Evolutionary conservation across 2,329 filamentous ascomycete species (phyloP), one percentile per base, ranked within the genome.

Genomic region (Xylariaceae sp.): DNA sequence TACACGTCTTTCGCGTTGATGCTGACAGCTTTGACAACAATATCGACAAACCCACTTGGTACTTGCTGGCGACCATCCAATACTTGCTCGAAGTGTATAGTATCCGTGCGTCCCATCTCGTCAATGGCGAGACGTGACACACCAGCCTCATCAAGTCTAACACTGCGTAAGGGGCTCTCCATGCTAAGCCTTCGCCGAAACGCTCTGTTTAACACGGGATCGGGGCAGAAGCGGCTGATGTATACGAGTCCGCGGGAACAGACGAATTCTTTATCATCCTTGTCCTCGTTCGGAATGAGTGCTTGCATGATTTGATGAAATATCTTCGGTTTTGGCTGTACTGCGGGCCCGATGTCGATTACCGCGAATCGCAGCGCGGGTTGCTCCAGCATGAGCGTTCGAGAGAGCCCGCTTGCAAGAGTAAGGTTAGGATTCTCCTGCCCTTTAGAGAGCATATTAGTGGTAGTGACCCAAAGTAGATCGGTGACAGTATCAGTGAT

Each of bases 221-320:
- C 65, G 1, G 68, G 67, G 1, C 21, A 36, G 19, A 61, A 70
- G 1, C 69, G 60, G 29, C 68, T 71, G 37, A 69, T 44, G 37
- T 66, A 33, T 1, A 67, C 33, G 6, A 64, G 29, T 8, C 44
- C 53, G 14, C 57, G 23, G 1, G 4, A 5, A 1, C 51, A 21
- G 1, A 65, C 40, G 36, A 61, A 66, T 34, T 67, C 64, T 6
- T 41, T 47, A 31, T 66, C 65, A n/a, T 62, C 57, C 12, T 16
- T 43, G 2, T 58, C 51, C 19, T 62, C 17, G 2, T 4, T 3
- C 16, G 49, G 9, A 1, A 41, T 11, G 0, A 60, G 28, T 5
- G 39, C 31, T 6, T 12, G 17, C 12, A 24, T 28, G 17, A 47
- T 29, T 6, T 34, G 8, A 34, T 23, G 2, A 29, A 17, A 3